Base-by-base conservation (phyloP, 495 filamentous ascomycete species). In the Neurospora sublineolata region DNA sequence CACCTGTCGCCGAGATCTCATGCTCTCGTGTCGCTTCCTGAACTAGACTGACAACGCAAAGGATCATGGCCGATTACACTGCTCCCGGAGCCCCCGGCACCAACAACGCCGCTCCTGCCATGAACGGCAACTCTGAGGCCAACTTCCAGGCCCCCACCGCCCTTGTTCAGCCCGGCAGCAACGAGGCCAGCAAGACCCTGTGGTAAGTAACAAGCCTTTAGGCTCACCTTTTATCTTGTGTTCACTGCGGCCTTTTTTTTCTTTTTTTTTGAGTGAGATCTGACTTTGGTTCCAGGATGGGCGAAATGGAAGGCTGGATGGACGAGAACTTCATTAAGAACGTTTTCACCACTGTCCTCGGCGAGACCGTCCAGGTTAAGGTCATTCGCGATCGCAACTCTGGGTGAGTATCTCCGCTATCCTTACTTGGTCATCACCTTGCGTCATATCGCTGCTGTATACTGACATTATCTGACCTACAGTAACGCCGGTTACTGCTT, bases 371-470 rank as follows among this genome's bases (percentile, higher is more conserved):
- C 76, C 97, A 97, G 77, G 95, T 99, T 67, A 99, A 99, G 88
- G 97, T 99, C 89, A 99, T 99, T 77, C 94, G 95, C 72, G 95
- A 99, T 84, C 97, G 97, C 82, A 97, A 97, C 80, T 98, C 95
- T 81, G 95, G 95, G 94, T 97, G 90, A 80, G 92, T 80, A 77
- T 73, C 69, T n/a, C 27, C 37, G 7, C 18, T 69, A 27, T 69
- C 38, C 23, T 68, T 4, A 14, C 27, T 68, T 68, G 23, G 18
- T 64, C 27, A 36, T 8, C 14, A 30, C n/a, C n/a, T 27, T 67
- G 46, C 42, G 18, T 30, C 4, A 3, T 33, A 1, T 3, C 14
- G 16, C 41, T 58, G 27, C 23, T 44, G 9, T 40, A 14, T 33
- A 36, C 68, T 72, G 18, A 69, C 64, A n/a, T 36, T 64, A 58